Evolutionary conservation across 495 filamentous ascomycete genomes (phyloP).

Genomic region (Glonium stellatum): DNA sequence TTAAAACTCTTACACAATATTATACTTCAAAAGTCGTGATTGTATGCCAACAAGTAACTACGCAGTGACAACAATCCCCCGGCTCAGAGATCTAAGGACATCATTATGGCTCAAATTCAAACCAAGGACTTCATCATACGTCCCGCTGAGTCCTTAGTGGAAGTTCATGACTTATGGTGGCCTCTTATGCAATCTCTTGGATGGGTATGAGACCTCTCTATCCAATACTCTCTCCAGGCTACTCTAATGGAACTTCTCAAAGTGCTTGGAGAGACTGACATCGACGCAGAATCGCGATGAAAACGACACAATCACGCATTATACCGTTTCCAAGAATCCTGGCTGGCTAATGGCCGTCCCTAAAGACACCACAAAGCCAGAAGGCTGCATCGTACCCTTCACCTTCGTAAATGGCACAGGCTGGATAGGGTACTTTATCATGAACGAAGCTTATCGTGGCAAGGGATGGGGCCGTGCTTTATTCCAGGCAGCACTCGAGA

Average conservation of each 20-base stretch:
- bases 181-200: conserved; percentile 21
- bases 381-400: conserved; percentile 24
- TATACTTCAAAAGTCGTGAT: no score
- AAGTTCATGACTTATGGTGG: conserved; percentile 20
- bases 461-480: conserved; percentile 13
- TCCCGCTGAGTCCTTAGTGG: conserved; percentile 11
- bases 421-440: conserved; percentile 25
- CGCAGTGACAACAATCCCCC: neutral
- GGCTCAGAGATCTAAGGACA: neutral
- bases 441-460: conserved; percentile 16
- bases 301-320: conserved; percentile 21
- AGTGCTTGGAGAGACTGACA: neutral
- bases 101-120: neutral
- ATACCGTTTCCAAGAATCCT: conserved; percentile 3
- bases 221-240: neutral
- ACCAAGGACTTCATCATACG: conserved; percentile 11
- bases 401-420: conserved; percentile 21
- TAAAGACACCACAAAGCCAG: conserved; percentile 14
- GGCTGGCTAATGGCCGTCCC: conserved; percentile 16
- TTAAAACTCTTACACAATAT: no score
- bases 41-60: no score
- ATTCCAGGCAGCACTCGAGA: neutral
- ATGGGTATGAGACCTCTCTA: conserved; percentile 15
- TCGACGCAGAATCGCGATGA: conserved; percentile 14
- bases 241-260: neutral